A percentile compares a stretch with the other conserved stretches of the same genome.
Conservation (phyloP, 148 eudicot genomes). For the Pharnaceum exiguum region DNA sequence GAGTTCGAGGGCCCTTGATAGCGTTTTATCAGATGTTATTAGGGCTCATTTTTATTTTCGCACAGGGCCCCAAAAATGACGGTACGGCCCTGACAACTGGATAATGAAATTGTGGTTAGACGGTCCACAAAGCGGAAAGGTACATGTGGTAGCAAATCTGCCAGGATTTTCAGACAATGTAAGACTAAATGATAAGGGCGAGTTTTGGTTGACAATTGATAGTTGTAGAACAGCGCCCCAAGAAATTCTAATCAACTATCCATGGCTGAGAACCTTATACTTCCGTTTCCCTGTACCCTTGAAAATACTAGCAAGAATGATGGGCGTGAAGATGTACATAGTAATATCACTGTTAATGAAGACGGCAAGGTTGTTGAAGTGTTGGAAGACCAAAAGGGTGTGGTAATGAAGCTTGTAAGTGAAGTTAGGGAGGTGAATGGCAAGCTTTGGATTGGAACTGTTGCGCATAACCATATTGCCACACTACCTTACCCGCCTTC, state of each 20-base stretch:
- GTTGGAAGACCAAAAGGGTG: slow-evolving; percentile 72
- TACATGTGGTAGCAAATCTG: slow-evolving; percentile 56
- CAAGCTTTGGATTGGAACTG: slow-evolving; percentile 93
- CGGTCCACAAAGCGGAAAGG: slow-evolving; percentile 50
- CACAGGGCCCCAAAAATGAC: not conserved
- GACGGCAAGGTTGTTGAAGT: slow-evolving; percentile 68
- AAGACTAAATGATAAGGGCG: slow-evolving; percentile 66
- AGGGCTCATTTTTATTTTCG: not conserved
- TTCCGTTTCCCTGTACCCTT: slow-evolving; percentile 70
- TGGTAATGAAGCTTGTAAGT: slow-evolving; percentile 84
- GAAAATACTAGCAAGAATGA: slow-evolving; percentile 46
- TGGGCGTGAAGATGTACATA: slow-evolving; percentile 85
- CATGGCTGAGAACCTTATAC: slow-evolving; percentile 77
- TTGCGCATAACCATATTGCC: slow-evolving; percentile 97
- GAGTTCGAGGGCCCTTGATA: no score
- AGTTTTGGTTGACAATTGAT: slow-evolving; percentile 93
- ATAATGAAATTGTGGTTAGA: slow-evolving; percentile 63
- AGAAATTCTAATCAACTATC: slow-evolving; percentile 52
- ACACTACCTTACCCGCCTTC: slow-evolving; percentile 78
- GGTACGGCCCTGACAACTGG: slow-evolving; percentile 23
- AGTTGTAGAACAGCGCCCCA: slow-evolving; percentile 79
- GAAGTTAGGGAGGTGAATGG: slow-evolving; percentile 82
- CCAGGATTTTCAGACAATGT: slow-evolving; percentile 96
- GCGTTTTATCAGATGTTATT: no score
- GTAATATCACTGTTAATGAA: slow-evolving; percentile 54